A percentile compares a stretch with the other conserved stretches of the same genome.
Conservation (phyloP, 768 basidiomycete genomes). For the Suillus decipiens region DNA sequence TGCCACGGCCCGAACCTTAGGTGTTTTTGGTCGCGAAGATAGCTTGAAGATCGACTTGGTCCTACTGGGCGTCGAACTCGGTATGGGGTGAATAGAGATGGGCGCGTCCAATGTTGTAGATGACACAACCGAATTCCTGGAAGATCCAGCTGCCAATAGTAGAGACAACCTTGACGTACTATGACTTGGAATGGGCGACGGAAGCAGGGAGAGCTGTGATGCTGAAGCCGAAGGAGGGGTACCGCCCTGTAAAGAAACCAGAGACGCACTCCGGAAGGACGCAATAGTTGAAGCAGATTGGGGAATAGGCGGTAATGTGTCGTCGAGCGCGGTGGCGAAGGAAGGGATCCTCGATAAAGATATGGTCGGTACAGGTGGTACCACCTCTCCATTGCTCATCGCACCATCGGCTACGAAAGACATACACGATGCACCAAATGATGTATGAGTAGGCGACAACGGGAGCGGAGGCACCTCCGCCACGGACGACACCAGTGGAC, state of each 20-base stretch:
- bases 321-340: slow-evolving; percentile 14
- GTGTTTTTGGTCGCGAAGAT: slow-evolving; percentile 26
- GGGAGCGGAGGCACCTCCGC: slow-evolving; percentile 30
- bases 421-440: slow-evolving; percentile 12
- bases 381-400: background rate
- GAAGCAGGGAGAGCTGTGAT: slow-evolving; percentile 22
- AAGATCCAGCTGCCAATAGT: slow-evolving; percentile 20
- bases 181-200: slow-evolving; percentile 5
- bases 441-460: slow-evolving; percentile 24
- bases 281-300: slow-evolving; percentile 30
- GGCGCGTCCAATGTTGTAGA: slow-evolving; percentile 23
- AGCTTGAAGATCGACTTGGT: slow-evolving; percentile 35
- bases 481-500: slow-evolving; percentile 21
- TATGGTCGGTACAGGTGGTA: slow-evolving; percentile 7
- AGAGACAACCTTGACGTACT: slow-evolving; percentile 27
- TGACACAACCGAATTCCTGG: slow-evolving; percentile 31
- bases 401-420: slow-evolving; percentile 4
- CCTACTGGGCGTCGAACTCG: slow-evolving; percentile 11
- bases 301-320: slow-evolving; percentile 28
- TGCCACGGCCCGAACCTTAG: slow-evolving; percentile 17
- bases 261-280: slow-evolving; percentile 25
- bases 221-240: slow-evolving; percentile 16
- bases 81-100: slow-evolving; percentile 7
- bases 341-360: slow-evolving; percentile 28
- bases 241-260: slow-evolving; percentile 21